These are phyloP conservation scores for Eustoma russellianum DNA, from an alignment of 257 asterid genomes.

Conservation along the genomic window DNA sequence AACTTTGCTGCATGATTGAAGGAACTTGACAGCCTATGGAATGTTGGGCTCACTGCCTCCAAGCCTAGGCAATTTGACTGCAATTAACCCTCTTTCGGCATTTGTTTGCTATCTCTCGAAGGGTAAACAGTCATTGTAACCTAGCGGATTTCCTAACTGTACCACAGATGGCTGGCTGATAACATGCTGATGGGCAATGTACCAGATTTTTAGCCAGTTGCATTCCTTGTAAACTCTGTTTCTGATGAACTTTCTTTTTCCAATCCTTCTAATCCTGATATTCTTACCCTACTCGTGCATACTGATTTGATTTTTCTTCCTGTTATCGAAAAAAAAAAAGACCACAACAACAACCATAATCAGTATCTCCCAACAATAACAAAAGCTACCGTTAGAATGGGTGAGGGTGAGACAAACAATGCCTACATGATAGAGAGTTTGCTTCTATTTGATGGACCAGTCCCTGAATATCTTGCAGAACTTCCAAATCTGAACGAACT, in stretches of 20 bases:
- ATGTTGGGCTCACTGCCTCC: constrained; percentile 49
- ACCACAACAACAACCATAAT: constrained; percentile 81
- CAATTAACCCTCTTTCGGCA: constrained; percentile 18
- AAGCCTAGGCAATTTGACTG: constrained; percentile 46
- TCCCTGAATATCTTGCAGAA: constrained; percentile 46
- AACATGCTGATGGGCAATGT: constrained; percentile 53
- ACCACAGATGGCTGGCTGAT: constrained; percentile 65
- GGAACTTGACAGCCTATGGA: constrained; percentile 63
- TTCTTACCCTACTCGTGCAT: background rate
- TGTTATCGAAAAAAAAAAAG: no score
- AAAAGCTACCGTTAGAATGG: no score
- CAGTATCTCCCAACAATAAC: no score
- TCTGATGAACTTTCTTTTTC: background rate
- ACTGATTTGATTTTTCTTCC: background rate
- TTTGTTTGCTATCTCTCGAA: background rate
- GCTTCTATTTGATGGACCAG: constrained; percentile 51
- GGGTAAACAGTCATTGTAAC: background rate
- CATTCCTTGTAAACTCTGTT: constrained; percentile 45
- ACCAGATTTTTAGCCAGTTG: constrained; percentile 58
- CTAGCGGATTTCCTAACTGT: background rate
- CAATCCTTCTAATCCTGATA: background rate
- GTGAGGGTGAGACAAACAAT: no score
- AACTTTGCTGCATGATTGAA: constrained; percentile 16
- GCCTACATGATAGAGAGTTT: no score
- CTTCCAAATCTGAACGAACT: constrained; percentile 55